Percentiles rank a stretch among this genome's conserved stretches.
phyloP scores from a whole-genome alignment of 306 rosid species.

The Ormosia emarginata region DNA sequence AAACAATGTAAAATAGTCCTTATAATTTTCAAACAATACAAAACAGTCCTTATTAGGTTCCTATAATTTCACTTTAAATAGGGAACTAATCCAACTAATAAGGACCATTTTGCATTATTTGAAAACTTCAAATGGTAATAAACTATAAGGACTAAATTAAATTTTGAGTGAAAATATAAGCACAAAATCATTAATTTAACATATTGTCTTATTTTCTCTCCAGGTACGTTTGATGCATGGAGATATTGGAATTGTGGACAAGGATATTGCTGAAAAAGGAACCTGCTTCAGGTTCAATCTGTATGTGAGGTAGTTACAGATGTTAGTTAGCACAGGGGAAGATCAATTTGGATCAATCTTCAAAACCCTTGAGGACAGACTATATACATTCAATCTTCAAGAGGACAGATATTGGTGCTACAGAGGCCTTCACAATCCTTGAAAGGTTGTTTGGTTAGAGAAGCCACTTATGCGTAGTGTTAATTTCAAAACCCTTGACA shows the following conservation, averaged over 20 bases:
- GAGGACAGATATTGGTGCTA: no score
- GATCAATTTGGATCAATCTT: background rate
- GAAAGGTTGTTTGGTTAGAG: conserved; percentile 52
- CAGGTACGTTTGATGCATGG: conserved; percentile 81
- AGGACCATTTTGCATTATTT: no score
- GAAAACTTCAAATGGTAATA: no score
- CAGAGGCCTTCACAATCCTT: background rate
- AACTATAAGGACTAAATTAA: no score
- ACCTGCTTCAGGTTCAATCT: conserved; percentile 64
- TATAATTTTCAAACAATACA: no score
- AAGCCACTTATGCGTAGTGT: conserved; percentile 7
- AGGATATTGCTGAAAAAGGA: conserved; percentile 54
- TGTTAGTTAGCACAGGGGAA: conserved; percentile 9
- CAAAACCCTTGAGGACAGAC: no score
- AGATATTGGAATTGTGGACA: conserved; percentile 61
- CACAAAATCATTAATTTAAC: no score
- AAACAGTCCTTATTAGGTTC: no score
- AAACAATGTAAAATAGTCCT: no score
- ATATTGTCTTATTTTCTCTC: background rate
- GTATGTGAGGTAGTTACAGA: conserved; percentile 7
- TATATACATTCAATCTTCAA: background rate
- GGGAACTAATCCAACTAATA: no score
- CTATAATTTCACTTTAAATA: no score
- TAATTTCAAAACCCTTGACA: background rate
- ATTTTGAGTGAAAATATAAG: no score